A percentile compares a stretch with the other conserved stretches of the same genome.
phyloP scores from a whole-genome alignment of 2,329 filamentous ascomycete genomes.

The Plenodomus lindquistii region DNA sequence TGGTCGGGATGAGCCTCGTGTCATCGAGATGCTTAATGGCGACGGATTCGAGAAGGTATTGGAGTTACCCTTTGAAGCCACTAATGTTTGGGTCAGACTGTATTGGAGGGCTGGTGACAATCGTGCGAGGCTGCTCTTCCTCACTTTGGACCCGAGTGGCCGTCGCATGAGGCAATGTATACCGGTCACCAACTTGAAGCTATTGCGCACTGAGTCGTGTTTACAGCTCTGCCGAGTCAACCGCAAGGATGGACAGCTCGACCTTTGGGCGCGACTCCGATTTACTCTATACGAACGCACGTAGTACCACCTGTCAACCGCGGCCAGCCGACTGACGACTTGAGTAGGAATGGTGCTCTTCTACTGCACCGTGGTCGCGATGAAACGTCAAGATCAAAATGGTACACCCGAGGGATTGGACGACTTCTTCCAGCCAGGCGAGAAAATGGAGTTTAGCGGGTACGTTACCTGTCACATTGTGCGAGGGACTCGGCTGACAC shows the following conservation, averaged over 20 bases:
- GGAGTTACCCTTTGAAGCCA: conserved; percentile 53
- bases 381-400: conserved; percentile 60
- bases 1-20: conserved; percentile 41
- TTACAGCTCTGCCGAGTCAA: conserved; percentile 48
- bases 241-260: conserved; percentile 46
- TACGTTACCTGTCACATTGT: conserved; percentile 27
- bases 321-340: conserved; percentile 12
- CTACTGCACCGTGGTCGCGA: conserved; percentile 59
- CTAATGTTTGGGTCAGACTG: conserved; percentile 52
- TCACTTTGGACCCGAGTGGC: conserved; percentile 47
- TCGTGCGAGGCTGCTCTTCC: conserved; percentile 59
- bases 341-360: conserved; percentile 59
- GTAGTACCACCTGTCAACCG: conserved; percentile 4
- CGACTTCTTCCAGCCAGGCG: conserved; percentile 54
- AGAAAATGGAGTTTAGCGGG: conserved; percentile 55
- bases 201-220: conserved; percentile 47
- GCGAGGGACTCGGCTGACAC: conserved; percentile 10
- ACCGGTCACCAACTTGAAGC: conserved; percentile 53
- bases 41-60: conserved; percentile 49
- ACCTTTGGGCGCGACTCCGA: conserved; percentile 59
- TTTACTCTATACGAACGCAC: conserved; percentile 60
- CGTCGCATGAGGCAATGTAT: conserved; percentile 53
- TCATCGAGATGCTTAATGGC: conserved; percentile 38
- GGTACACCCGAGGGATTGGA: conserved; percentile 47
- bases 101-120: conserved; percentile 57